Percentiles rank a stretch among this genome's conserved stretches.
Conservation (phyloP, 352 stramenopile species). For the Aphanomyces euteiches region DNA sequence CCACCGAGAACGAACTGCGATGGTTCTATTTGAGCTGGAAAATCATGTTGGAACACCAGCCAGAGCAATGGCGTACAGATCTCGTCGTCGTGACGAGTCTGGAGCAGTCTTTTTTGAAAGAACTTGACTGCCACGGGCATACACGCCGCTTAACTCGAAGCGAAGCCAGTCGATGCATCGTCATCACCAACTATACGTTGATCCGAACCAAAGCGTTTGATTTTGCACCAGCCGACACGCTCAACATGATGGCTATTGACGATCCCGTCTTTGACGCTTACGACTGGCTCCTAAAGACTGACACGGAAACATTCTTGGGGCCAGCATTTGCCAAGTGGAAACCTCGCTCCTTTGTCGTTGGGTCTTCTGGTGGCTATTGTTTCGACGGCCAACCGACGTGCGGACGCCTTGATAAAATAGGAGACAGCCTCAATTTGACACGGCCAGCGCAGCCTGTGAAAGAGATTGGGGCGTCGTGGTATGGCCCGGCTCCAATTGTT, state of each 20-base stretch:
- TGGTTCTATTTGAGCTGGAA: background rate
- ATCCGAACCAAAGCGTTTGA: background rate
- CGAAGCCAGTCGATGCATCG: background rate
- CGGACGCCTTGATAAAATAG: background rate
- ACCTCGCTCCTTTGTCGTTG: background rate
- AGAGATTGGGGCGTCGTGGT: conserved; percentile 11
- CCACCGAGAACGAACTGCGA: background rate
- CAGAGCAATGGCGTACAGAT: conserved; percentile 12
- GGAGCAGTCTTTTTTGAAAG: conserved; percentile 1
- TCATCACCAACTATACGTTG: background rate
- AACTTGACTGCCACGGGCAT: background rate
- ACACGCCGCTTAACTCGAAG: background rate
- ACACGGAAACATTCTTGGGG: background rate
- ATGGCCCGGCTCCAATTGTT: background rate
- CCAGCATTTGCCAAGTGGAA: conserved; percentile 1
- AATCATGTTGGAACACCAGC: background rate
- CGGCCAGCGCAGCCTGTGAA: background rate
- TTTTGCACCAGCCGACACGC: background rate
- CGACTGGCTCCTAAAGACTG: background rate
- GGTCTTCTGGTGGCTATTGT: background rate
- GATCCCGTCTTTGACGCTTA: background rate
- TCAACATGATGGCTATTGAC: background rate
- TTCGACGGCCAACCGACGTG: background rate
- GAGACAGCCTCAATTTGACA: background rate
- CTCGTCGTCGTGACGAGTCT: background rate